Base-by-base conservation (phyloP, 495 filamentous ascomycete genomes). In the Xeromyces bisporus region DNA sequence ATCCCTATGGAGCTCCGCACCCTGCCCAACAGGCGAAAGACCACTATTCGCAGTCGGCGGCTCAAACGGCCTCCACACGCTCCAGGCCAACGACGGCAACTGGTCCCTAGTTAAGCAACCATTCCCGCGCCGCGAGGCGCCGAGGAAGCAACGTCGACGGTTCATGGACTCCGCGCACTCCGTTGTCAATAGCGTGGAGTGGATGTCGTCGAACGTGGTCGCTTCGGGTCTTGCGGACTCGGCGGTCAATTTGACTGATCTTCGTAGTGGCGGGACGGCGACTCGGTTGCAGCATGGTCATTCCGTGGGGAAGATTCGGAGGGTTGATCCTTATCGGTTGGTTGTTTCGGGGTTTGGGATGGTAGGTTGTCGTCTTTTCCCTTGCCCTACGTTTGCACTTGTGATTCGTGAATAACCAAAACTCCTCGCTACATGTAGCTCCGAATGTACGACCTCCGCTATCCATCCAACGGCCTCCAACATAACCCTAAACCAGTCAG, bases 401-500 rank as follows among this genome's bases (percentile, higher is more conserved):
- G 21, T 23, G 6, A 10, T 6, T 6, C n/a, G 7, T 24, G n/a
- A 24, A 28, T 28, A 7, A 28, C 12, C 26, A 23, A 10, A 28
- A 10, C 36, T 37, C 23, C 28, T 18, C 23, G 15, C 7, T n/a
- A 24, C 10, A n/a, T 15, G 6, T 29, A 62, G 59, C 42, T 61
- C n/a, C 40, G 53, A 41, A 60, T 61, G 50, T 61, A 60, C 34
- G 59, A 64, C 31, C 41, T 64, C n/a, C 57, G 59, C 14, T 61
- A 44, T 32, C 43, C 52, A 0, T 36, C 46, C 7, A 50, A 51
- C 21, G 46, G 45, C 23, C 26, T 48, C 7, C 51, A 56, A 24
- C 39, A 30, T 9, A 47, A 45, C 18, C 48, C 48, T 8, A 45
- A 48, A n/a, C 44, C 48, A 10, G 43, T 43, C 13, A 32, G 36